Percentiles rank a stretch among this genome's conserved stretches.
phyloP scores from a whole-genome alignment of 192 early-diverging fungal species.

The Geosiphon pyriformis region DNA sequence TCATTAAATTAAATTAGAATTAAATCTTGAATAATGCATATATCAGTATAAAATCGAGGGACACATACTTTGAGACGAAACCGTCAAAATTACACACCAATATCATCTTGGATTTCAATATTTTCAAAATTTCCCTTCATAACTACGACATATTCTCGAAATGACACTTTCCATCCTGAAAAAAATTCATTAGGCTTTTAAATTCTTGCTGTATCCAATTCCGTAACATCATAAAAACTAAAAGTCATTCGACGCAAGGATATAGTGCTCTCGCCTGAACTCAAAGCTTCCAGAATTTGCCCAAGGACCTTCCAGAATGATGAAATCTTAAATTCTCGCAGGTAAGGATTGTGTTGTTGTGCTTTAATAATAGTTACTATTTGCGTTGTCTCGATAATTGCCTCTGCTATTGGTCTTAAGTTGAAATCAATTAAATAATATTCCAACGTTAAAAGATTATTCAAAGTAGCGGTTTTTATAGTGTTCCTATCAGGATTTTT shows the following conservation, averaged over 20 bases:
- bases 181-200: background rate
- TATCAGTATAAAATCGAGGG: too few species aligned
- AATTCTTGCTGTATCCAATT: background rate
- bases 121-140: background rate
- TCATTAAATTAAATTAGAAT: too few species aligned
- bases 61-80: background rate
- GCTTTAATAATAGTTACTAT: background rate
- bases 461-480: too few species aligned
- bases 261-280: background rate
- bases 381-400: background rate
- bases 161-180: background rate
- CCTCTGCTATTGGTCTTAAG: background rate
- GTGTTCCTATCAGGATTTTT: too few species aligned
- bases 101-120: background rate
- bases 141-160: background rate
- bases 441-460: too few species aligned
- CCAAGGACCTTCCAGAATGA: background rate
- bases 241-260: background rate
- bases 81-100: background rate
- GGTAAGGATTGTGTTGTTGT: background rate
- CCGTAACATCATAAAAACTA: background rate
- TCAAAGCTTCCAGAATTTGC: background rate
- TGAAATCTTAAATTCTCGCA: background rate
- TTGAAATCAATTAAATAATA: too few species aligned
- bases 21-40: too few species aligned